A percentile compares a stretch with the other conserved stretches of the same genome.
phyloP scores from a whole-genome alignment of 352 stramenopile species.

The Blastocystis sp. region DNA sequence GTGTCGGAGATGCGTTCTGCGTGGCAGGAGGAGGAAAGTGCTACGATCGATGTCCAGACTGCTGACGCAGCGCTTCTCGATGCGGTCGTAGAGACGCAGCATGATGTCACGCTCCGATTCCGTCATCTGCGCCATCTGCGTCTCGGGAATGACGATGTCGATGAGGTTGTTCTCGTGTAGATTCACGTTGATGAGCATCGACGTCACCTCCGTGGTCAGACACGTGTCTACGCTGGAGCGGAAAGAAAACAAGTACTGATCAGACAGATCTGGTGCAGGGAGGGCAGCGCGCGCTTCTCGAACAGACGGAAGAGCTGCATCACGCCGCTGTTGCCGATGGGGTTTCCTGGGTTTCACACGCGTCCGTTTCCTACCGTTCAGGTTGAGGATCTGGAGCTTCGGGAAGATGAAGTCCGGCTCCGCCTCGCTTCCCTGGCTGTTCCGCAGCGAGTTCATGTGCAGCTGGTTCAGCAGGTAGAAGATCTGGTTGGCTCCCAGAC shows the following conservation, averaged over 20 bases:
- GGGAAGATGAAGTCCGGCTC: not conserved
- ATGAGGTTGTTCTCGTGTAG: conserved; percentile 37
- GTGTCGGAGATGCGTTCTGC: not conserved
- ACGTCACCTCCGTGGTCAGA: conserved; percentile 20
- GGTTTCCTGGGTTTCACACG: not conserved
- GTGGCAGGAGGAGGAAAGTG: not conserved
- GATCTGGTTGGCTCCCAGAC: conserved; percentile 7
- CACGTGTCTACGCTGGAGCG: not conserved
- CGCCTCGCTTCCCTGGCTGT: not conserved
- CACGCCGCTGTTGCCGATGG: conserved; percentile 5
- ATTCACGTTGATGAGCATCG: not conserved
- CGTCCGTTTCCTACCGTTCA: not conserved
- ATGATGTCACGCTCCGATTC: not conserved
- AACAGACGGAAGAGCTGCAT: conserved; percentile 25
- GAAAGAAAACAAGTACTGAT: not conserved
- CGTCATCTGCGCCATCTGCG: not conserved
- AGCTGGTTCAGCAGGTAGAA: conserved; percentile 47
- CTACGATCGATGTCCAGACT: not conserved
- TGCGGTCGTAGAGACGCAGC: not conserved
- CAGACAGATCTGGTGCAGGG: conserved; percentile 10
- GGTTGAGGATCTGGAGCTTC: conserved; percentile 1
- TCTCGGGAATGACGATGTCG: conserved; percentile 22
- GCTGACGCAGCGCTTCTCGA: not conserved
- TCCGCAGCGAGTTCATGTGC: not conserved
- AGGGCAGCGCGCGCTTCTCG: not conserved